Evolutionary conservation across 140 eudicot species (phyloP), one percentile per base, ranked within the genome.

Genomic region (Eryngium alpinum): DNA sequence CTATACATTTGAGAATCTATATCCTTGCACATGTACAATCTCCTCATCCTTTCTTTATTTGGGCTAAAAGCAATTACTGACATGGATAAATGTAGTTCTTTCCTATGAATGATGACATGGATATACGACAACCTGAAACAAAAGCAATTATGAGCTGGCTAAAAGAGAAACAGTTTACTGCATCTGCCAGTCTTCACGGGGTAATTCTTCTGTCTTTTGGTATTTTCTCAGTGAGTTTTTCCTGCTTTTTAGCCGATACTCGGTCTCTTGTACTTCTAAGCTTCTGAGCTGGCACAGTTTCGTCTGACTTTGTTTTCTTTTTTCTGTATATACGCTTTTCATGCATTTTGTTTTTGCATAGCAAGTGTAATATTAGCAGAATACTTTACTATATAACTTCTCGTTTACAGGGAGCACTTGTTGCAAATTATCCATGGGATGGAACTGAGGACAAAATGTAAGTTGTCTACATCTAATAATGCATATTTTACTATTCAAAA

Each of bases 171-270:
- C 91, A 80, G 77, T 95, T 95, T 81, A 92, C 96, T 56, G 97
- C 97, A 80, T 95, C 99, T 89, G 97, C 97, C 84, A 92, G 91
- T 87, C 91, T 95, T 86, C 99, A 95, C 60, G 99, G 99, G 99
- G 99, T 95, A 94, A 85, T 63, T 52, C 27, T 75, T 27, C 22
- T 66, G 38, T 49, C 34, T 66, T 24, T 81, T 78, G 29, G 24
- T 18, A 24, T 53, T 50, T 74, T 33, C 77, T 85, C 52, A 52
- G 11, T 59, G 72, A 52, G 69, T 82, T 44, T 51, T 17, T 75
- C 27, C 34, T 59, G 74, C 75, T 62, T n/a, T 18, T 62, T 27
- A 62, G 46, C 46, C 28, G 33, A 65, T 65, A 76, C 49, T 25
- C 43, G 14, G 46, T 46, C 57, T 6, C 27, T 50, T 75, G 44